A percentile compares a stretch with the other conserved stretches of the same genome.
Evolutionary conservation across 1,139 yeast genomes (phyloP).

Genomic region (Ogataea hybrid): DNA sequence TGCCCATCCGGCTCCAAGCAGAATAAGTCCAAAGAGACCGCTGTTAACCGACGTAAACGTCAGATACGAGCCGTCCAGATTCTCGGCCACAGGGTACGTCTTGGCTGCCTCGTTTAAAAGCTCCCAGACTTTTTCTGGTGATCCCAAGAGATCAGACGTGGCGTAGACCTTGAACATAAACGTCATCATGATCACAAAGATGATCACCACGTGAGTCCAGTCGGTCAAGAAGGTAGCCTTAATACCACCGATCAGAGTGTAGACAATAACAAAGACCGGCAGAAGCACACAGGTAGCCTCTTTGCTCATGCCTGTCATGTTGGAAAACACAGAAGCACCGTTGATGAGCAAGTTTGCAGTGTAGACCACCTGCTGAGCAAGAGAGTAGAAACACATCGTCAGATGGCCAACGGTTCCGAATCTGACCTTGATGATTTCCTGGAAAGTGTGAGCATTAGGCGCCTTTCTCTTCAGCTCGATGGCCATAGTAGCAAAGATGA

Average conservation of each 20-base stretch:
- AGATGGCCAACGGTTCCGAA: slow-evolving; percentile 41
- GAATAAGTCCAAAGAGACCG: slow-evolving; percentile 30
- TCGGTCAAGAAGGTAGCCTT: slow-evolving; percentile 41
- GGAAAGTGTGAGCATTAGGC: slow-evolving; percentile 54
- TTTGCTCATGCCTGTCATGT: slow-evolving; percentile 40
- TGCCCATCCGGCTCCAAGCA: slow-evolving; percentile 32
- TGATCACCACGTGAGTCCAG: slow-evolving; percentile 30
- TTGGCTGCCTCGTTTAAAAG: slow-evolving; percentile 36
- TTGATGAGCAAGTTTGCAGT: slow-evolving; percentile 39
- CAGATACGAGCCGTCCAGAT: slow-evolving; percentile 45
- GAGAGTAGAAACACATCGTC: slow-evolving; percentile 26
- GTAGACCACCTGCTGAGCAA: slow-evolving; percentile 28
- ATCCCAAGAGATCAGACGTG: slow-evolving; percentile 42
- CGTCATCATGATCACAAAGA: slow-evolving; percentile 26
- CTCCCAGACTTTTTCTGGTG: slow-evolving; percentile 46
- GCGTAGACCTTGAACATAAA: slow-evolving; percentile 44
- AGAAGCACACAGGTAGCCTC: slow-evolving; percentile 40
- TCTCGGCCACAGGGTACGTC: slow-evolving; percentile 40
- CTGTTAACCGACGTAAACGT: slow-evolving; percentile 45
- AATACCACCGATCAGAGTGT: slow-evolving; percentile 43
- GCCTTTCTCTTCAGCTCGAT: slow-evolving; percentile 54
- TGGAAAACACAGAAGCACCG: slow-evolving; percentile 39
- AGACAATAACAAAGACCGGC: slow-evolving; percentile 43
- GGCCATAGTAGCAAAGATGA: slow-evolving; percentile 50
- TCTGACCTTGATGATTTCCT: slow-evolving; percentile 48